These are phyloP conservation scores for Fagopyrum homotropicum DNA, from an alignment of 148 eudicot species.

Conservation along the genomic window DNA sequence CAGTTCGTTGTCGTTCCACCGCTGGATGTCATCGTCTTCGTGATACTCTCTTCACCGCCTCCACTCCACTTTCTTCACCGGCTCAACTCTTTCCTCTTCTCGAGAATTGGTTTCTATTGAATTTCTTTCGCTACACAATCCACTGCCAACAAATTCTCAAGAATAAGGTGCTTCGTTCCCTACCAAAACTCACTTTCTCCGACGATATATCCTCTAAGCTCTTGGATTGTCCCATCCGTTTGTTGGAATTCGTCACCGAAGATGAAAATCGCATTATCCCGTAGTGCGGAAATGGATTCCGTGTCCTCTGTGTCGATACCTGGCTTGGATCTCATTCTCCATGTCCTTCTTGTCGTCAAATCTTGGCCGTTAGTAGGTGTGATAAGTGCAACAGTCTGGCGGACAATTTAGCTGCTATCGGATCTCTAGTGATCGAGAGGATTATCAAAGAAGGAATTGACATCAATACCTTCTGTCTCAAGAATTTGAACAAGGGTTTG, in stretches of 20 bases:
- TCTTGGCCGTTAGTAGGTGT: slow-evolving; percentile 31
- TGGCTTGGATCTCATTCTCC: slow-evolving; percentile 81
- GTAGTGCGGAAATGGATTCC: slow-evolving; percentile 77
- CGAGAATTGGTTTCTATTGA: no score
- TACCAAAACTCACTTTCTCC: slow-evolving; percentile 42
- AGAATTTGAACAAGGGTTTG: slow-evolving; percentile 5
- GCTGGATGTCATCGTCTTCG: no score
- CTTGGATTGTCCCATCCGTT: slow-evolving; percentile 62
- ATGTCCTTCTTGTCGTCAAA: slow-evolving; percentile 81
- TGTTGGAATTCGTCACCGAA: slow-evolving; percentile 51
- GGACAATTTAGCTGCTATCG: background rate
- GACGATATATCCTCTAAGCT: slow-evolving; percentile 28
- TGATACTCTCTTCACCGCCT: no score
- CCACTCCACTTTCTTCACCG: no score
- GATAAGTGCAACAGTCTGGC: slow-evolving; percentile 21
- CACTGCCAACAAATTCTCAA: slow-evolving; percentile 50
- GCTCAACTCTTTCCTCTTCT: no score
- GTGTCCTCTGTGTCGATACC: slow-evolving; percentile 59
- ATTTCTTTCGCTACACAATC: slow-evolving; percentile 14
- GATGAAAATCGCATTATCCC: slow-evolving; percentile 62
- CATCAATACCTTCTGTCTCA: slow-evolving; percentile 9
- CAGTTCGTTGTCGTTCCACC: no score
- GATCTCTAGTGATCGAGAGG: background rate
- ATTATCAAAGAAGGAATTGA: background rate
- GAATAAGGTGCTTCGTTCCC: slow-evolving; percentile 50